phyloP scores from a whole-genome alignment of 129 eudicot species.

The Centella asiatica region DNA sequence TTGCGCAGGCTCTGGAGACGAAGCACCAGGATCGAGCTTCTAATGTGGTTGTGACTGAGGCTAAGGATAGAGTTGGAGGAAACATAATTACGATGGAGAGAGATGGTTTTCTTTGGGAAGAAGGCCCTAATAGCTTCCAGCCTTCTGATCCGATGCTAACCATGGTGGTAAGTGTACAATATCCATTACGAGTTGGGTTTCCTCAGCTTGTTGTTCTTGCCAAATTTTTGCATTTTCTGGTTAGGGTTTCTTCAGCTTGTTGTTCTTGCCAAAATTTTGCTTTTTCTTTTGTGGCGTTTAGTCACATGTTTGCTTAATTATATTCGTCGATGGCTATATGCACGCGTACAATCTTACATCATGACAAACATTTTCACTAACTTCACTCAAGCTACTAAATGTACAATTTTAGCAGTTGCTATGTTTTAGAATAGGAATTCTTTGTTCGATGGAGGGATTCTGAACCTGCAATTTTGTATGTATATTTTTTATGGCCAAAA shows the following conservation, averaged over 20 bases:
- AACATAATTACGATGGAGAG: constrained; percentile 66
- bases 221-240: constrained; percentile 44
- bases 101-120: constrained; percentile 88
- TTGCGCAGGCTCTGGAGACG: constrained; percentile 30
- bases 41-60: constrained; percentile 71
- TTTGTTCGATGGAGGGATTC: too few relatives aligned
- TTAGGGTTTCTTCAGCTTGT: background rate
- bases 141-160: constrained; percentile 86
- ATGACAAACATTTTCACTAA: too few relatives aligned
- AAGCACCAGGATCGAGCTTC: constrained; percentile 32
- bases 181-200: background rate
- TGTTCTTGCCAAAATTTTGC: constrained; percentile 28
- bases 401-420: too few relatives aligned
- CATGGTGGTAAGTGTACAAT: constrained; percentile 27
- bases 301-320: too few relatives aligned
- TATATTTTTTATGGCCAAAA: too few relatives aligned
- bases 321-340: too few relatives aligned
- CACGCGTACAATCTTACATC: too few relatives aligned
- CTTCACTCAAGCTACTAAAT: too few relatives aligned
- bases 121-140: constrained; percentile 94
- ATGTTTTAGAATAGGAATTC: too few relatives aligned
- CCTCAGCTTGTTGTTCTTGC: background rate
- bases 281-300: constrained; percentile 7
- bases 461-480: too few relatives aligned
- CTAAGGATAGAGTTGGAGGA: constrained; percentile 76